Evolutionary conservation across 1,139 yeast genomes (phyloP), one percentile per base, ranked within the genome.

Genomic region (Candida frijolesensis): DNA sequence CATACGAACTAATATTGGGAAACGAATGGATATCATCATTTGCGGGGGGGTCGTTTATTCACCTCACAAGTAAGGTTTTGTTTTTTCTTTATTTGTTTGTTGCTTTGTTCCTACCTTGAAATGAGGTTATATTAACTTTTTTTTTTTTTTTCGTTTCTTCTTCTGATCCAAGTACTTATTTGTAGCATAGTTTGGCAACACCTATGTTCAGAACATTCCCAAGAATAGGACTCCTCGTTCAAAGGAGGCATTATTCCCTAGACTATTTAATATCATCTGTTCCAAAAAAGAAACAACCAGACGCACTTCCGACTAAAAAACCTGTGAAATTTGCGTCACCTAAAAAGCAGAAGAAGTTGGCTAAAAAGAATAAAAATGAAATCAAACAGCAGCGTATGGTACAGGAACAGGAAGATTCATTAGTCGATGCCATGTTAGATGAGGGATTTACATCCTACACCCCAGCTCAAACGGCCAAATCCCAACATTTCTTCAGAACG

Each of bases 401-500:
- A 37, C 18, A 37, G 29, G 11, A 37, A 37, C 29, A 11, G 4
- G 41, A 25, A 25, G 29, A 25, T 9, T 37, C 41, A n/a, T 11
- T 11, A 9, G 4, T 22, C 32, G 14, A 22, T 10, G 15, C 27
- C 16, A 7, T 54, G 32, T 49, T 45, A 19, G 43, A 37, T 9
- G 47, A 48, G 2, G 52, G 52, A 4, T 51, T 46, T 40, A 41
- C 18, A 9, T 32, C 48, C 16, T 49, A 45, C 15, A 51, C 61
- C 7, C 48, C 52, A 14, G 25, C 37, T 6, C 58, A 59, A 34
- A 38, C 55, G 14, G 19, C 55, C n/a, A 41, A 51, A 22, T 48
- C 65, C 8, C 70, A 64, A 46, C 51, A 51, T 6, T 74, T 84
- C 54, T 82, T 84, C 61, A 74, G 78, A 51, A 60, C 64, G 1